Base-by-base conservation (phyloP, 2,329 filamentous ascomycete genomes). In the Nannizziopsis arthrosporioides region DNA sequence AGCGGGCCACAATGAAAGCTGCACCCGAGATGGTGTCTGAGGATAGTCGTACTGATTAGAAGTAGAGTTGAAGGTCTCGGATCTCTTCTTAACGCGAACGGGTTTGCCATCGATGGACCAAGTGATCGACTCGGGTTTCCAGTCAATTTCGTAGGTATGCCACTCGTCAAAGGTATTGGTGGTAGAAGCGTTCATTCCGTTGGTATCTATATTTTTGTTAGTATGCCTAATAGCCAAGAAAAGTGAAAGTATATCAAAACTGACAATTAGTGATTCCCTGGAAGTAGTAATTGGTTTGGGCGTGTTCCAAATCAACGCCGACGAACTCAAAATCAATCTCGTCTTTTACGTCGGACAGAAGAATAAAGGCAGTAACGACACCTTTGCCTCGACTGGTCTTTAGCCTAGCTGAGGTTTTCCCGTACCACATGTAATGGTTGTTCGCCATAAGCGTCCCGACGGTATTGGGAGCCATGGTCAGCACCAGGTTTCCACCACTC, bases 251-350 rank as follows among this genome's bases (percentile, higher is more conserved):
- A 19, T 22, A 42, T 18, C n/a, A 19, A 11, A 6, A 53, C 85
- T 73, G 73, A 94, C 87, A 96, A 65, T 90, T 76, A 35, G 86
- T 82, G 54, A 95, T 82, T 61, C 92, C 92, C 70, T 95, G 89
- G 71, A 84, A 95, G 70, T 95, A 98, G 73, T 81, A 98, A 72
- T 98, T 98, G 63, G 88, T 92, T 72, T 98, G 89, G 14, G 84
- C 85, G 53, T 75, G 77, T 41, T 73, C 62, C 53, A 94, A 73
- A 61, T 95, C 85, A 39, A 77, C 77, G 55, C 92, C 92, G 47
- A 98, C 77, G 64, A 84, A 96, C 66, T 98, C 92, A 64, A 87
- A 96, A 70, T 98, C 92, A 60, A 98, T 94, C 68, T 98, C 92
- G 62, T 98, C 92, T 75, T 95, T 94, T 61, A 93, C 84, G 61